Base-by-base conservation (phyloP, 805 yeast genomes). In the Suhomyces vadensis region DNA sequence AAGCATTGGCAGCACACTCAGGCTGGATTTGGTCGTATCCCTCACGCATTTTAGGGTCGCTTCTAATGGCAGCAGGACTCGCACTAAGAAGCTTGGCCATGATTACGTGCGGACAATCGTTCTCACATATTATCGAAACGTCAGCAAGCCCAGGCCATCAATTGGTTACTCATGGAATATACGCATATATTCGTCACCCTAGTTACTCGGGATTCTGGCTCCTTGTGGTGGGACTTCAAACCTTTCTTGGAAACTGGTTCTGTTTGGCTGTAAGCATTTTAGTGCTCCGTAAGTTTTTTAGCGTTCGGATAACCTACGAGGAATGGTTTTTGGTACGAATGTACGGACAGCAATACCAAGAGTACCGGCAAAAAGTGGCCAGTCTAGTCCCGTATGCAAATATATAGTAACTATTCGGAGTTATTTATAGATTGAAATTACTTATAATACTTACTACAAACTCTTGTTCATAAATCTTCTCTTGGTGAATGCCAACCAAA, bases 381-480 rank as follows among this genome's bases (percentile, higher is more conserved):
- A 48, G 59, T 11, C 54, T 62, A 52, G 55, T 69, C 11, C 72
- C 73, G 6, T 61, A 54, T 48, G 50, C 61, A 16, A 14, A 29
- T 16, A 8, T 8, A 22, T 26, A n/a, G 31, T 26, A 29, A 29
- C 11, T 4, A n/a, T n/a, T n/a, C n/a, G n/a, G n/a, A 31, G 9
- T 31, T 31, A 31, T 14, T n/a, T n/a, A n/a, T n/a, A n/a, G n/a
- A n/a, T n/a, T n/a, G n/a, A n/a, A n/a, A 24, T 10, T 24, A 8
- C 26, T 8, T 24, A 24, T 24, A 10, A 24, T 24, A 7, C 26
- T 24, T 10, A 3, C 36, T 61, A 85, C 56, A 88, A 75, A 54
- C 86, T 79, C 67, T 91, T 88, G 71, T 94, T 94, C 99, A 94
- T 94, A 64, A 94, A 94, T 63, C 88, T 82, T 69, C 95, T 85